Percentiles rank a stretch among this genome's conserved stretches.
These are phyloP conservation scores for Phyllosticta ampelicida DNA, from an alignment of 2,329 filamentous ascomycete genomes.

Conservation along the genomic window DNA sequence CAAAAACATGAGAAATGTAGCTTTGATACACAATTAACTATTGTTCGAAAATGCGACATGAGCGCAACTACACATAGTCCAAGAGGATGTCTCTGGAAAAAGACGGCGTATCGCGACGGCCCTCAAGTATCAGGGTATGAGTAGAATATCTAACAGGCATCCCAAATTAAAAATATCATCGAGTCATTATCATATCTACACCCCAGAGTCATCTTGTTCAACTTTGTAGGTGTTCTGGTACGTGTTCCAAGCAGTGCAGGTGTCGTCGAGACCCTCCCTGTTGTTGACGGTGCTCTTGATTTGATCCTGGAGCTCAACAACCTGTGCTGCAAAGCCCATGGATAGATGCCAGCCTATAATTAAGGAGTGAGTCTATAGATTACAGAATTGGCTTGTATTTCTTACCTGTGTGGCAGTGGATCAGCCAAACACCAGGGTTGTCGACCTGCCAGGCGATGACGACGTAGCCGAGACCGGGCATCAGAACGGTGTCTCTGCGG, in stretches of 20 bases:
- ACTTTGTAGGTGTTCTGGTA: neutral
- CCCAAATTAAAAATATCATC: neutral
- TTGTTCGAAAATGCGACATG: neutral
- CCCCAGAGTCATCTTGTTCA: neutral
- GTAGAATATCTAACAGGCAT: slow-evolving; percentile 1
- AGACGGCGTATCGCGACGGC: no score
- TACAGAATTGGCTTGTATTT: neutral
- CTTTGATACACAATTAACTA: neutral
- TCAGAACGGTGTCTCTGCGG: slow-evolving; percentile 38
- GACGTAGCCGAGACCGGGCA: slow-evolving; percentile 44
- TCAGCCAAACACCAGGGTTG: slow-evolving; percentile 38
- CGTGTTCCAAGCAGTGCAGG: neutral
- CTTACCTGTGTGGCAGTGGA: slow-evolving; percentile 25
- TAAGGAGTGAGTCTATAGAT: slow-evolving; percentile 19
- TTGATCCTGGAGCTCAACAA: slow-evolving; percentile 5
- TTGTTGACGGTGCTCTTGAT: neutral
- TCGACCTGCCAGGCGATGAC: slow-evolving; percentile 43
- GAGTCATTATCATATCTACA: neutral
- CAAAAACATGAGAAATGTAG: neutral
- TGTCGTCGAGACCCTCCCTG: neutral
- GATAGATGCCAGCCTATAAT: slow-evolving; percentile 25
- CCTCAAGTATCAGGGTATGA: neutral
- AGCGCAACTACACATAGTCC: neutral
- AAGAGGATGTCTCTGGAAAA: neutral
- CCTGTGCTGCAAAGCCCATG: slow-evolving; percentile 40